A percentile compares a stretch with the other conserved stretches of the same genome.
Conservation (phyloP, 176 grass and related monocot species). For the Rhipidocladum racemiflorum region DNA sequence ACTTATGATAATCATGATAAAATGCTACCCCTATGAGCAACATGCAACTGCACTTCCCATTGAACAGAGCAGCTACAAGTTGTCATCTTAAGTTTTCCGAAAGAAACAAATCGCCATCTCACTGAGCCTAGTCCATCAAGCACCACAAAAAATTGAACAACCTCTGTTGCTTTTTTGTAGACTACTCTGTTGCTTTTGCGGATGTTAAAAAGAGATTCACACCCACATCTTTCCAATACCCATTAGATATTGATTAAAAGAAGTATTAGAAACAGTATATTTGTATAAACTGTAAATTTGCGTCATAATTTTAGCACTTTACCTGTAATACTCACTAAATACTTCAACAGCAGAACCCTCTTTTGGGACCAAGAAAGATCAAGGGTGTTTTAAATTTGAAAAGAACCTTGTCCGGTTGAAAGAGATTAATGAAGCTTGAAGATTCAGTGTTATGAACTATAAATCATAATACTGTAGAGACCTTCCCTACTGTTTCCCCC, state of each 20-base stretch:
- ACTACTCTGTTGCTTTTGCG: not conserved
- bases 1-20: not conserved
- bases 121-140: not conserved
- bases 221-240: not conserved
- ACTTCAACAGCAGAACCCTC: not conserved
- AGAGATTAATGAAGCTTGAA: not conserved
- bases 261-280: not conserved
- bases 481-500: not conserved
- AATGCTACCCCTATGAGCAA: not conserved
- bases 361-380: not conserved
- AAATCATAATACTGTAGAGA: not conserved
- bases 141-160: not conserved
- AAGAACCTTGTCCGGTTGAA: not conserved
- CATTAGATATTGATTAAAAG: not conserved
- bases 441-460: not conserved
- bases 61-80: not conserved
- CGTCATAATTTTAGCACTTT: not conserved
- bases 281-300: conserved; percentile 1
- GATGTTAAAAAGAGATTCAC: not conserved
- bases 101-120: not conserved
- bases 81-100: not conserved
- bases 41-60: not conserved
- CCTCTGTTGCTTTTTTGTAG: not conserved
- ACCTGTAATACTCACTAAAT: not conserved
- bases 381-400: not conserved